Evolutionary conservation across 2,329 filamentous ascomycete genomes (phyloP).

Genomic region (Pseudogymnoascus sp.): DNA sequence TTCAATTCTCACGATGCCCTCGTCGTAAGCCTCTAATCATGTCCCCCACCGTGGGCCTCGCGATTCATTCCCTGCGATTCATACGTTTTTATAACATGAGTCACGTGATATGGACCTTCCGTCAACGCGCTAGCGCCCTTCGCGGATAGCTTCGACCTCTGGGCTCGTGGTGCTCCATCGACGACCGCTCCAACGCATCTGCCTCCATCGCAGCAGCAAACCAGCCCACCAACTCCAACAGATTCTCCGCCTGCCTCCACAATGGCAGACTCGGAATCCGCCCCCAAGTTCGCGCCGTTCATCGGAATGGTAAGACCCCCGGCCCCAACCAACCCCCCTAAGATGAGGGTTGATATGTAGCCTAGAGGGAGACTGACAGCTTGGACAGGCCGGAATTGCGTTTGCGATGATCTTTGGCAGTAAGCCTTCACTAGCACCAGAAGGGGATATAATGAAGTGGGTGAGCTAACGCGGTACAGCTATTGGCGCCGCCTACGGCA

Average conservation of each 20-base stretch:
- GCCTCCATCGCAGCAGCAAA: background rate
- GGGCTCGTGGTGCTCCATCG: background rate
- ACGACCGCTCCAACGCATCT: background rate
- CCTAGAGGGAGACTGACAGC: constrained; percentile 19
- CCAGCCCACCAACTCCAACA: background rate
- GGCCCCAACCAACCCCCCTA: background rate
- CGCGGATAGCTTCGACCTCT: constrained; percentile 3
- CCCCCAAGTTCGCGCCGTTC: constrained; percentile 80
- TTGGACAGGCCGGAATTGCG: constrained; percentile 61
- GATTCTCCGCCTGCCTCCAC: constrained; percentile 17
- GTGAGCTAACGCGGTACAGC: constrained; percentile 21
- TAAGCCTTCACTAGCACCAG: constrained; percentile 36
- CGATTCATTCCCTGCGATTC: background rate
- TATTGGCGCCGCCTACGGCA: constrained; percentile 74
- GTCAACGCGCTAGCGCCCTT: background rate
- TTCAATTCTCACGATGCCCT: background rate
- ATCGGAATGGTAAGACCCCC: constrained; percentile 63
- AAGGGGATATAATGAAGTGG: constrained; percentile 17
- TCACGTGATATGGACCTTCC: background rate
- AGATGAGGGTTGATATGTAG: background rate
- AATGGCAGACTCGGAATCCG: constrained; percentile 51
- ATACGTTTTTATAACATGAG: background rate
- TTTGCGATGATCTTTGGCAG: constrained; percentile 79
- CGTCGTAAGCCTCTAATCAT: background rate
- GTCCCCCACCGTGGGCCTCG: background rate